These are phyloP conservation scores for Lactuca sativa DNA, from an alignment of 129 eudicot genomes.

Conservation along the genomic window DNA sequence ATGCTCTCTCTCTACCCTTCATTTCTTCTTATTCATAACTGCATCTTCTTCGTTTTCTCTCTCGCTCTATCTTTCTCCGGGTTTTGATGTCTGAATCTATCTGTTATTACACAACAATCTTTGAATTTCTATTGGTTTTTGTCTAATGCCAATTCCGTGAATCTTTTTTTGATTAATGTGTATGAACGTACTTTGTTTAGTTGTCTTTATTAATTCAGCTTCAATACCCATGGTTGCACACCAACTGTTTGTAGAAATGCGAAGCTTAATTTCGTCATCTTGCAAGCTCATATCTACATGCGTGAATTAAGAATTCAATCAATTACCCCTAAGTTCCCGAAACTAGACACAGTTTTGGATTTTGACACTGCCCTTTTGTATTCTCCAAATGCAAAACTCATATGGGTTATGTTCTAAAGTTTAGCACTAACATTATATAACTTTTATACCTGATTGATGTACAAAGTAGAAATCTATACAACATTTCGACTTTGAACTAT, in stretches of 20 bases:
- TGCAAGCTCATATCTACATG: background rate
- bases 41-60: slow-evolving; percentile 5
- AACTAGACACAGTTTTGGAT: background rate
- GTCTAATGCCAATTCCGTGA: slow-evolving; percentile 7
- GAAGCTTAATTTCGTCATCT: slow-evolving; percentile 14
- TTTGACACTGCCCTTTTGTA: background rate
- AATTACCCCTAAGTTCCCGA: background rate
- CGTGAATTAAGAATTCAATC: background rate
- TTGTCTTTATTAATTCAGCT: background rate
- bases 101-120: background rate
- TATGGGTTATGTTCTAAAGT: background rate
- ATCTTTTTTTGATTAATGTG: background rate
- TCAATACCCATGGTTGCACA: slow-evolving; percentile 19
- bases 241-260: slow-evolving; percentile 31
- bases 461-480: background rate
- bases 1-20: slow-evolving; percentile 14
- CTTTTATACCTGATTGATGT: background rate
- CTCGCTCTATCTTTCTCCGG: background rate
- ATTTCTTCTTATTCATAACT: background rate
- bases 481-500: background rate
- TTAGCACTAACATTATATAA: background rate
- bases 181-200: background rate
- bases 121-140: background rate
- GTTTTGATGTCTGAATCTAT: slow-evolving; percentile 2
- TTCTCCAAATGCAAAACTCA: background rate